phyloP scores from a whole-genome alignment of 495 filamentous ascomycete species.

The Xylaria grammica region DNA sequence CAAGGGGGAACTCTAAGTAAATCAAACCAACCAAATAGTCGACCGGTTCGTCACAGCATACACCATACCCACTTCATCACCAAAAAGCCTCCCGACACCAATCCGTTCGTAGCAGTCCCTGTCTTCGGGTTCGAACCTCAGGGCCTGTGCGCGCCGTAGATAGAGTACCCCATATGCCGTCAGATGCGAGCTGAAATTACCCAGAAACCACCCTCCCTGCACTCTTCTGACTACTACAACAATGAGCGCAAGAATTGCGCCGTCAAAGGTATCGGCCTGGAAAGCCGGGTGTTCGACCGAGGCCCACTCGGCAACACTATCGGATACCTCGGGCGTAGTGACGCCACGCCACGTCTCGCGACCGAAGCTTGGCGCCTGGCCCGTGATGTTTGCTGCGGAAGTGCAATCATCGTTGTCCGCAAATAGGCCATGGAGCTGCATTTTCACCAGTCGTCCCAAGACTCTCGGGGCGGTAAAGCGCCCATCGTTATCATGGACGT shows the following conservation, averaged over 20 bases:
- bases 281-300: background rate
- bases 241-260: background rate
- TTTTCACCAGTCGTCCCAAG: background rate
- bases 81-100: conserved; percentile 1
- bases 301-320: background rate
- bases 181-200: background rate
- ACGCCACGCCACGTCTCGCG: background rate
- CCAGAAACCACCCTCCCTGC: background rate
- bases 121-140: background rate
- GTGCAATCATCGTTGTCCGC: background rate
- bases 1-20: background rate
- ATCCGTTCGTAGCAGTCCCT: conserved; percentile 6
- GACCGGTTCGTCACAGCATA: conserved; percentile 7
- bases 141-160: conserved; percentile 1
- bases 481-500: background rate
- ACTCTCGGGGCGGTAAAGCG: background rate
- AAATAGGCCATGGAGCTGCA: background rate
- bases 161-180: conserved; percentile 2
- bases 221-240: conserved; percentile 1
- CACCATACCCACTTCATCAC: conserved; percentile 1
- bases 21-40: background rate
- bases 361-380: background rate
- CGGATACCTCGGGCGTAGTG: background rate
- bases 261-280: background rate
- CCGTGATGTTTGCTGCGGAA: background rate